Conservation (phyloP, 1,139 yeast genomes). For the Hansenula sp. region DNA sequence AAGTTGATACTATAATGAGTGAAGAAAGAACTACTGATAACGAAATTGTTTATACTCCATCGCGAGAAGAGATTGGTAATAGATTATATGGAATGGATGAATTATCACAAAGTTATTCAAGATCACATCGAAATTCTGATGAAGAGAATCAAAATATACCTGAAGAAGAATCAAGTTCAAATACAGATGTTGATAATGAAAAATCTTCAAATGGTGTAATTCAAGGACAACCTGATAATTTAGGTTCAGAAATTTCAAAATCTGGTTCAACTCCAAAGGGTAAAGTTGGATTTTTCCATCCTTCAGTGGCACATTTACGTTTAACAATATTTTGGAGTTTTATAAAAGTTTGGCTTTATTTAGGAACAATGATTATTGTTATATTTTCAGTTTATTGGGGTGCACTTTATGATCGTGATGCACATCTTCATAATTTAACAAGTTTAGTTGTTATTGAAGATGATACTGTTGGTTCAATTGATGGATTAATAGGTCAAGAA, state of each 20-base stretch:
- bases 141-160: not conserved
- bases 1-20: no score
- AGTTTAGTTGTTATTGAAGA: constrained; percentile 47
- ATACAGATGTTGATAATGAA: not conserved
- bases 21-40: not conserved
- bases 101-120: not conserved
- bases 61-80: not conserved
- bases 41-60: not conserved
- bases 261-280: constrained; percentile 2
- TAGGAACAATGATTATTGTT: constrained; percentile 17
- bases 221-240: not conserved
- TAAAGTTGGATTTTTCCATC: constrained; percentile 16
- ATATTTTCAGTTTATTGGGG: constrained; percentile 61
- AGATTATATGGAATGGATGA: not conserved
- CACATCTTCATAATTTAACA: constrained; percentile 36
- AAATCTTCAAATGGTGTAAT: not conserved
- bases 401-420: constrained; percentile 38
- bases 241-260: not conserved
- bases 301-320: constrained; percentile 10
- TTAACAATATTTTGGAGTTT: constrained; percentile 6
- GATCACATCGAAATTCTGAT: not conserved
- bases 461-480: constrained; percentile 18
- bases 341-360: constrained; percentile 12
- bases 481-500: constrained; percentile 32
- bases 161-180: not conserved